Evolutionary conservation across 2,329 filamentous ascomycete species (phyloP).

Genomic region (Aspergillus sp.): DNA sequence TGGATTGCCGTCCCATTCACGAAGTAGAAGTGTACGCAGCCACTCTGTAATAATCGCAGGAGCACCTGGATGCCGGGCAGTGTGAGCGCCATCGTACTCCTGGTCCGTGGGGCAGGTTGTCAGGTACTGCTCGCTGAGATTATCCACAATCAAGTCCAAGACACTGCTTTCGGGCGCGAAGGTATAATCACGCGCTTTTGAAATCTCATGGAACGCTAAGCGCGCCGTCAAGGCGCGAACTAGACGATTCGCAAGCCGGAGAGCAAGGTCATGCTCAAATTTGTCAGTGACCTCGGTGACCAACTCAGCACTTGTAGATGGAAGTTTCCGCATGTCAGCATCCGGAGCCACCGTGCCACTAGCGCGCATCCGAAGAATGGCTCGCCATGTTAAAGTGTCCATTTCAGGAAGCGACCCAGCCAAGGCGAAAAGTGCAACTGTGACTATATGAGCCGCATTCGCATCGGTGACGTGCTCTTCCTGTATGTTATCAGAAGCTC

Average conservation of each 20-base stretch:
- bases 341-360: slow-evolving; percentile 33
- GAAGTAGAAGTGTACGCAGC: slow-evolving; percentile 61
- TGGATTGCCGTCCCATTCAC: slow-evolving; percentile 72
- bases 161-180: slow-evolving; percentile 21
- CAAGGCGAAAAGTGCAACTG: slow-evolving; percentile 32
- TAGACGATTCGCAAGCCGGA: slow-evolving; percentile 45
- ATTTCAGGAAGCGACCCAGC: slow-evolving; percentile 31
- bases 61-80: slow-evolving; percentile 16
- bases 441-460: slow-evolving; percentile 34
- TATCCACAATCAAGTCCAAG: slow-evolving; percentile 30
- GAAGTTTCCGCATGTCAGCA: slow-evolving; percentile 29
- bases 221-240: slow-evolving; percentile 45
- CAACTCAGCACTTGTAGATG: slow-evolving; percentile 20
- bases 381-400: slow-evolving; percentile 31
- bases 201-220: slow-evolving; percentile 44
- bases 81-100: not conserved
- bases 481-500: slow-evolving; percentile 19
- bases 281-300: slow-evolving; percentile 35
- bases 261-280: slow-evolving; percentile 46
- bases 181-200: slow-evolving; percentile 29
- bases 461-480: slow-evolving; percentile 31
- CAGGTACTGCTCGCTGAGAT: slow-evolving; percentile 25
- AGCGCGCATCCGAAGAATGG: slow-evolving; percentile 38
- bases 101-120: slow-evolving; percentile 6
- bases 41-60: slow-evolving; percentile 36